Conservation (phyloP, 2,329 filamentous ascomycete genomes). For the Ophiosphaerella narmari region DNA sequence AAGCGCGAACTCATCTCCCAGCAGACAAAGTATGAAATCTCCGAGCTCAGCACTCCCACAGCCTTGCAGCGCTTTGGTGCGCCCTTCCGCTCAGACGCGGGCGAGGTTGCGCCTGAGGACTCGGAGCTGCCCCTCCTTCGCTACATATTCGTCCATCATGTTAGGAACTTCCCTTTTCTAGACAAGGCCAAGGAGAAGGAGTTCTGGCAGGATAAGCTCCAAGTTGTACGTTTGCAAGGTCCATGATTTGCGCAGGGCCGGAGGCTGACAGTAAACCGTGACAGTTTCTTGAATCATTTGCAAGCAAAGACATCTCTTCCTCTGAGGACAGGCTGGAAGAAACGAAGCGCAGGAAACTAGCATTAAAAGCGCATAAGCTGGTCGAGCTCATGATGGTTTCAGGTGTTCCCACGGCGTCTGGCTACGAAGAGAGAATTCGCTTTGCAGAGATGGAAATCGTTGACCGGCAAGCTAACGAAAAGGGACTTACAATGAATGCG, state of each 20-base stretch:
- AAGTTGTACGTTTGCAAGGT: constrained; percentile 69
- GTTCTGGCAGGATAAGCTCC: constrained; percentile 98
- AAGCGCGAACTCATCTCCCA: constrained; percentile 92
- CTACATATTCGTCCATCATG: constrained; percentile 97
- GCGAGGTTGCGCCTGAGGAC: constrained; percentile 90
- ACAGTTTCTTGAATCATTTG: constrained; percentile 95
- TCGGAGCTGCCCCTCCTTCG: constrained; percentile 91
- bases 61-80: constrained; percentile 94
- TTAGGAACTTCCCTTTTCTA: constrained; percentile 96
- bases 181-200: constrained; percentile 98
- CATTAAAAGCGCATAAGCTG: constrained; percentile 89
- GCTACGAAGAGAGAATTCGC: constrained; percentile 94
- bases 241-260: constrained; percentile 1
- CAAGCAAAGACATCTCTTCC: constrained; percentile 94
- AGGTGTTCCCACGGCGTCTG: constrained; percentile 90
- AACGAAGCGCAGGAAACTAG: constrained; percentile 91
- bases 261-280: constrained; percentile 22
- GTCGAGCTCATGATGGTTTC: constrained; percentile 99
- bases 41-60: constrained; percentile 91
- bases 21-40: constrained; percentile 88
- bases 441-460: constrained; percentile 98
- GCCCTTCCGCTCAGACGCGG: constrained; percentile 88
- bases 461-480: constrained; percentile 88
- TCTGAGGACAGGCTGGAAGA: constrained; percentile 95
- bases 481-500: constrained; percentile 81